phyloP scores from a whole-genome alignment of 2,329 filamentous ascomycete species.

The Rachicladosporium sp. region DNA sequence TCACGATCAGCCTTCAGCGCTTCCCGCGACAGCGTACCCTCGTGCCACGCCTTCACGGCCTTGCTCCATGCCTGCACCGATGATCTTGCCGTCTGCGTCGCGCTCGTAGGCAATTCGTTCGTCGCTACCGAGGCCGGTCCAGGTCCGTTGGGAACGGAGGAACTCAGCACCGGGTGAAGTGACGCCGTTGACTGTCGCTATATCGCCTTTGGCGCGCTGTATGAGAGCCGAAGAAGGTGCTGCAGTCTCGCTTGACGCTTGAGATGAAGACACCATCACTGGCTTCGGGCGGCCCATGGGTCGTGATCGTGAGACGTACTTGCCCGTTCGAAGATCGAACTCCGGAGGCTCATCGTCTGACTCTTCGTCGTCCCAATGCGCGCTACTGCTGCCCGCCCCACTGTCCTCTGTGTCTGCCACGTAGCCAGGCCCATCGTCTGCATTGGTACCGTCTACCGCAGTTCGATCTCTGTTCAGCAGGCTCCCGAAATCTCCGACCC shows the following conservation, averaged over 20 bases:
- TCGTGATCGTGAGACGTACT: slow-evolving; percentile 64
- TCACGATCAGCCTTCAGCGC: slow-evolving; percentile 10
- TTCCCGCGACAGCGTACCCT: slow-evolving; percentile 68
- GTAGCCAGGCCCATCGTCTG: background rate
- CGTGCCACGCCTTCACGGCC: slow-evolving; percentile 78
- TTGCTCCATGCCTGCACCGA: slow-evolving; percentile 62
- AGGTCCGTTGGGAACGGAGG: slow-evolving; percentile 68
- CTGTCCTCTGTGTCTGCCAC: slow-evolving; percentile 13
- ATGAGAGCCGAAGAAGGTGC: slow-evolving; percentile 41
- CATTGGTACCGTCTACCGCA: slow-evolving; percentile 19
- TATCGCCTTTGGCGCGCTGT: slow-evolving; percentile 53
- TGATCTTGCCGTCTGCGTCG: slow-evolving; percentile 36
- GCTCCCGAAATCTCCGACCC: slow-evolving; percentile 75
- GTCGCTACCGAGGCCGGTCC: slow-evolving; percentile 85
- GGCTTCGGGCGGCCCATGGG: slow-evolving; percentile 44
- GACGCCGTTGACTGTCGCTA: slow-evolving; percentile 72
- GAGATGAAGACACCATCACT: too few relatives aligned
- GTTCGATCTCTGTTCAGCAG: slow-evolving; percentile 36
- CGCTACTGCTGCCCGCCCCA: slow-evolving; percentile 41
- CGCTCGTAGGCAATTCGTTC: slow-evolving; percentile 52
- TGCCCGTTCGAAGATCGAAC: slow-evolving; percentile 82
- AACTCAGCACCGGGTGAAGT: slow-evolving; percentile 88
- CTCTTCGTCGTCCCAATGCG: slow-evolving; percentile 50
- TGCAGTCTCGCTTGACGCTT: background rate
- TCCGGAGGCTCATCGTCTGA: slow-evolving; percentile 56